A percentile compares a stretch with the other conserved stretches of the same genome.
phyloP scores from a whole-genome alignment of 345 rosid genomes.

The Psidium guajava region DNA sequence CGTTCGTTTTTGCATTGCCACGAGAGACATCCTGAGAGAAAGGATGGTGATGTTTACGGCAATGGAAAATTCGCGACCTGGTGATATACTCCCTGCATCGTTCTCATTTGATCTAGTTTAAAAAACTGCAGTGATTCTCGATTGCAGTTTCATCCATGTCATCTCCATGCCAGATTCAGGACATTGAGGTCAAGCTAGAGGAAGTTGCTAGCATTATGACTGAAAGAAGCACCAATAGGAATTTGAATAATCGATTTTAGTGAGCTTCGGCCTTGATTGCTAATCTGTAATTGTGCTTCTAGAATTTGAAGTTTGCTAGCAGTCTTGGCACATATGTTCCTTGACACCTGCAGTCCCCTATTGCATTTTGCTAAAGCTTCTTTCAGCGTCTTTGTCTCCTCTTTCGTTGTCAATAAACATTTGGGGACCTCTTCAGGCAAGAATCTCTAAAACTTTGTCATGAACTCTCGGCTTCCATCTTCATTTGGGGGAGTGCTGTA shows the following conservation, averaged over 20 bases:
- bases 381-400: conserved; percentile 95
- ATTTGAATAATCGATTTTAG: conserved; percentile 31
- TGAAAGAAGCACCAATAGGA: conserved; percentile 45
- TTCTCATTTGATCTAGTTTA: conserved; percentile 22
- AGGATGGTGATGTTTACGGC: too few species aligned
- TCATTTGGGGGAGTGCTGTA: conserved; percentile 98
- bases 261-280: conserved; percentile 26
- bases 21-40: too few species aligned
- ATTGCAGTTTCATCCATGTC: conserved; percentile 14
- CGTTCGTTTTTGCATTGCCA: too few species aligned
- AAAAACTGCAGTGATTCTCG: conserved; percentile 21
- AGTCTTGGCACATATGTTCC: conserved; percentile 82
- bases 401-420: conserved; percentile 72
- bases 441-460: conserved; percentile 74
- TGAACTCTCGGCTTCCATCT: conserved; percentile 83
- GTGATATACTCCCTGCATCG: neutral
- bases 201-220: conserved; percentile 51
- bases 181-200: conserved; percentile 84
- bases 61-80: too few species aligned
- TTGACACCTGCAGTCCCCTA: conserved; percentile 78
- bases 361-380: conserved; percentile 94
- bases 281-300: conserved; percentile 48
- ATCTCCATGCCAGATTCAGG: conserved; percentile 12
- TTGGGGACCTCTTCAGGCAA: conserved; percentile 69
- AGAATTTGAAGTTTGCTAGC: conserved; percentile 68